Conservation (phyloP, 768 basidiomycete genomes). For the Rhizopogon vesiculosus region DNA sequence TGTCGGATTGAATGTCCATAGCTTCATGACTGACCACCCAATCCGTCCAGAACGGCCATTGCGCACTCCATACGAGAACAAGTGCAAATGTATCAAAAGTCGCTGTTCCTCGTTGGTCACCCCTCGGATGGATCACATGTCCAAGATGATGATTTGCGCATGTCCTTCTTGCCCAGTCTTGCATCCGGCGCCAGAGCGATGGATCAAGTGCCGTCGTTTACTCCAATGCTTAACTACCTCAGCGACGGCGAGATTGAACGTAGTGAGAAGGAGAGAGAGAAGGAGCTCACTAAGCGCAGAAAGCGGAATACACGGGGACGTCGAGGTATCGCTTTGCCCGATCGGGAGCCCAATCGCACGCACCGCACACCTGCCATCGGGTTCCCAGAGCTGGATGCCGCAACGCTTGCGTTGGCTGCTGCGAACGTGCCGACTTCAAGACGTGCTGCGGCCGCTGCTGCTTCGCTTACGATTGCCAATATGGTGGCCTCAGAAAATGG, state of each 20-base stretch:
- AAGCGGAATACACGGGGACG: conserved; percentile 82
- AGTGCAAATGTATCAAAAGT: conserved; percentile 87
- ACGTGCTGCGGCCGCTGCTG: conserved; percentile 83
- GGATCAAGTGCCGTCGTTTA: conserved; percentile 76
- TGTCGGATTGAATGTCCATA: conserved; percentile 21
- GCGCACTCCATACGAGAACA: conserved; percentile 96
- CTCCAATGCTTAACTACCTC: conserved; percentile 86
- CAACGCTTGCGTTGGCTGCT: conserved; percentile 62
- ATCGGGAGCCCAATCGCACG: conserved; percentile 89
- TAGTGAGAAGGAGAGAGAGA: conserved; percentile 90
- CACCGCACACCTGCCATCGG: conserved; percentile 86
- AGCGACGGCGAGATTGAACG: conserved; percentile 86
- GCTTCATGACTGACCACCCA: conserved; percentile 7
- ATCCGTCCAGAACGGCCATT: conserved; percentile 74
- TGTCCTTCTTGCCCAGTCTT: conserved; percentile 84
- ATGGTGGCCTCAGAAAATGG: conserved; percentile 94
- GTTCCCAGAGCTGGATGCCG: conserved; percentile 74
- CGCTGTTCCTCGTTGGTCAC: conserved; percentile 86
- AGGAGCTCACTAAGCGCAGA: conserved; percentile 81
- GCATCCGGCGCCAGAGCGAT: conserved; percentile 64
- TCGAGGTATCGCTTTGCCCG: conserved; percentile 79
- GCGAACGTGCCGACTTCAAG: conserved; percentile 66
- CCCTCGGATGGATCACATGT: conserved; percentile 73
- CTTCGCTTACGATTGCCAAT: conserved; percentile 79
- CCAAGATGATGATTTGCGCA: conserved; percentile 87